Base-by-base conservation (phyloP, 148 eudicot genomes). In the Simmondsia chinensis region DNA sequence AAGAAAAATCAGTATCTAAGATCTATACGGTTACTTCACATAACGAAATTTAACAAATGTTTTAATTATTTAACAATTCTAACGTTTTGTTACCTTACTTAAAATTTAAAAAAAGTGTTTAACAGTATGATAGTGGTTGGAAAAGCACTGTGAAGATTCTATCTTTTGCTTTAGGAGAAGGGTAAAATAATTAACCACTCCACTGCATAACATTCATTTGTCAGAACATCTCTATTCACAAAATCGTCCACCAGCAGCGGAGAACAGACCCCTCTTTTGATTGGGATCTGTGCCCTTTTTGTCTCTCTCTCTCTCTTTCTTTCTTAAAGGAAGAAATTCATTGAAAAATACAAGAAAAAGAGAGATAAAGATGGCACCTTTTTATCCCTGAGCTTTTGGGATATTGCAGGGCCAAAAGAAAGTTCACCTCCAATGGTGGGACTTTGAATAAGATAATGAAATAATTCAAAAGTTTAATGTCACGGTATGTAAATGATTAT, bases 91-190 rank as follows among this genome's bases (percentile, higher is more conserved):
- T n/a, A n/a, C n/a, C n/a, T n/a, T n/a, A n/a, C 16, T 2, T 14
- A 46, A 6, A 23, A 19, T 9, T 4, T 43, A 10, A 26, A 51
- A 46, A 64, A 69, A 59, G 20, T 22, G 18, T 19, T 37, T 33
- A 60, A 57, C 39, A 59, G 26, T 44, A 58, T 45, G 15, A 36
- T 14, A 15, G 17, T 26, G 30, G 14, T 19, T 7, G n/a, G 20
- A 33, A 36, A 68, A 55, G 29, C 61, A 69, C 63, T 54, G 66
- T 57, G 40, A 69, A 75, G 75, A 70, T 79, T 66, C 82, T 70
- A 57, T 33, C 61, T 59, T 49, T 72, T 49, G 37, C 57, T 54
- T 66, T 49, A 15, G 11, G 17, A 20, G 18, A 15, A 30, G 48
- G 39, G 9, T n/a, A 18, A 3, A 10, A 45, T 31, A 29, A 5